phyloP scores from a whole-genome alignment of 257 asterid genomes.

The Capsicum baccatum region DNA sequence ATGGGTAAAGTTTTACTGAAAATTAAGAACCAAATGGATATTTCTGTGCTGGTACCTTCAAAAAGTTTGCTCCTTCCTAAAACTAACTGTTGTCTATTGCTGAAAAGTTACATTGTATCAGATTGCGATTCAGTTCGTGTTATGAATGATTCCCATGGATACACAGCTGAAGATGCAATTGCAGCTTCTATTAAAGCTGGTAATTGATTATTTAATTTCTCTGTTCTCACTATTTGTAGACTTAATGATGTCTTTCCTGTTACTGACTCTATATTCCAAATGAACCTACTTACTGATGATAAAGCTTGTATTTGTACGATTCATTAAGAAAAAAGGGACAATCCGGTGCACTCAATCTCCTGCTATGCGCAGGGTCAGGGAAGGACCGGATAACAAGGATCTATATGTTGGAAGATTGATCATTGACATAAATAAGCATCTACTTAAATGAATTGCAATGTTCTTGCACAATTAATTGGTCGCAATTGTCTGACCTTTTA shows the following conservation, averaged over 20 bases:
- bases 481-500: not conserved
- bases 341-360: no score
- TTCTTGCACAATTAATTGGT: not conserved
- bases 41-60: not conserved
- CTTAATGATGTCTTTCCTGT: not conserved
- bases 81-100: constrained; percentile 9
- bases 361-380: no score
- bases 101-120: constrained; percentile 57
- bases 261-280: not conserved
- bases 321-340: no score
- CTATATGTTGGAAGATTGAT: not conserved
- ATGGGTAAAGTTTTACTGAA: constrained; percentile 45
- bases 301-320: not conserved
- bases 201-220: constrained; percentile 21
- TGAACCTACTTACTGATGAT: not conserved
- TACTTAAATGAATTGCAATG: not conserved
- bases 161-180: constrained; percentile 81
- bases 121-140: constrained; percentile 73
- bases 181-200: constrained; percentile 78
- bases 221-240: not conserved
- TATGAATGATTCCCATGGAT: constrained; percentile 60
- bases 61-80: not conserved
- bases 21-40: constrained; percentile 9
- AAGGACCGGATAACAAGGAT: no score
- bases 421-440: not conserved